Evolutionary conservation across 129 eudicot species (phyloP).

Genomic region (Chrysanthemum seticuspe): DNA sequence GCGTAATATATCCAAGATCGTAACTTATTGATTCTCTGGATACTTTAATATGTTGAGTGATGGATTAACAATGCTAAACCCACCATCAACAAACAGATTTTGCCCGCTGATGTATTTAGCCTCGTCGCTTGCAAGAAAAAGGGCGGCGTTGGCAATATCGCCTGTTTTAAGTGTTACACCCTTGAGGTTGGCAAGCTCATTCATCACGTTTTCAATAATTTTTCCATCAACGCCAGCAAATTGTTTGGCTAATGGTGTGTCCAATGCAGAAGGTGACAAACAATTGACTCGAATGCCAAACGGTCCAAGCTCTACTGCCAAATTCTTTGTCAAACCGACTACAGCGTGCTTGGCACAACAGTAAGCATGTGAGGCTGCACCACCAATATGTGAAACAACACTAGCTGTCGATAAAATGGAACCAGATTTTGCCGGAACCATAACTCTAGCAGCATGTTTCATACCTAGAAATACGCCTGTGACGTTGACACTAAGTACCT

Average conservation of each 20-base stretch:
- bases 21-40: conserved; percentile 12
- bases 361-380: conserved; percentile 49
- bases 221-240: conserved; percentile 3
- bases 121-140: conserved; percentile 54
- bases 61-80: conserved; percentile 39
- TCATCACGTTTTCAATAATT: not conserved
- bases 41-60: conserved; percentile 40
- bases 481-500: conserved; percentile 5
- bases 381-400: conserved; percentile 33
- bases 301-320: conserved; percentile 50
- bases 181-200: conserved; percentile 33
- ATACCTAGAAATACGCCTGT: conserved; percentile 19
- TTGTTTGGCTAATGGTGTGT: conserved; percentile 27
- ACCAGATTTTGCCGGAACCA: conserved; percentile 51
- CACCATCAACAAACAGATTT: conserved; percentile 55
- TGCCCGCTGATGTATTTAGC: conserved; percentile 62
- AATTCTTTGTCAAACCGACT: conserved; percentile 48
- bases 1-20: not conserved
- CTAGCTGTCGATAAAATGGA: conserved; percentile 49
- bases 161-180: conserved; percentile 35
- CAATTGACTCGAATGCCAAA: conserved; percentile 63
- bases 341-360: conserved; percentile 47
- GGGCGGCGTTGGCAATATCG: conserved; percentile 51
- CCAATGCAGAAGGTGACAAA: conserved; percentile 41
- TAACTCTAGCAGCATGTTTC: conserved; percentile 61